These are phyloP conservation scores for Coniochaeta pulveracea DNA, from an alignment of 2,329 filamentous ascomycete species.

Conservation along the genomic window DNA sequence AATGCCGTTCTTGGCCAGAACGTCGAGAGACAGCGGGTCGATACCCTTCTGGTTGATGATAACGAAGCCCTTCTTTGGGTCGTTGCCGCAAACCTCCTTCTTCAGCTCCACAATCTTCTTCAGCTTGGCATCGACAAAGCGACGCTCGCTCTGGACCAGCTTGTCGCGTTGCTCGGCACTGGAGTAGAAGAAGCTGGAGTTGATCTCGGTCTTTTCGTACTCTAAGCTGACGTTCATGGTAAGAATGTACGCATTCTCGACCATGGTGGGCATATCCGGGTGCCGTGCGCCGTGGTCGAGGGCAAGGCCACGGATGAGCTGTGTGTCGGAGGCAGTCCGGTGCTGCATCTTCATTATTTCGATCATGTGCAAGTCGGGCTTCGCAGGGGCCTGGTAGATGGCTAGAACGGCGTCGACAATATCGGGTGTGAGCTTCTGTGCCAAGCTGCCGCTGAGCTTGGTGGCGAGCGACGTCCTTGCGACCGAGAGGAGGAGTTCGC, in stretches of 20 bases:
- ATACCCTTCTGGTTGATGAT: constrained; percentile 99
- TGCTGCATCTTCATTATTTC: constrained; percentile 99
- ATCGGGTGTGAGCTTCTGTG: constrained; percentile 81
- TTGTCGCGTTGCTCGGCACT: constrained; percentile 95
- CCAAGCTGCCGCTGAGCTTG: constrained; percentile 83
- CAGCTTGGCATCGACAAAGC: constrained; percentile 91
- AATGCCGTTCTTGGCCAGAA: constrained; percentile 96
- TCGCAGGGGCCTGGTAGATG: constrained; percentile 79
- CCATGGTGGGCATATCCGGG: constrained; percentile 93
- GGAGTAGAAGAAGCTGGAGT: constrained; percentile 98
- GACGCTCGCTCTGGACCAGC: constrained; percentile 91
- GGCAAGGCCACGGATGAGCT: constrained; percentile 85
- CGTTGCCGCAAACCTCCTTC: constrained; percentile 90
- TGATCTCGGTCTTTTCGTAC: constrained; percentile 99
- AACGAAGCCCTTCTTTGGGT: constrained; percentile 90
- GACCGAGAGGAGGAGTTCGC: constrained; percentile 86
- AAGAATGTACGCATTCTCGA: constrained; percentile 91
- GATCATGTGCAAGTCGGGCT: constrained; percentile 97
- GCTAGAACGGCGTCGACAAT: constrained; percentile 94
- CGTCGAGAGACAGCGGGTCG: constrained; percentile 88
- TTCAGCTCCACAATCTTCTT: constrained; percentile 97
- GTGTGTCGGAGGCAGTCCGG: constrained; percentile 87
- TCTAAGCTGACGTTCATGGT: constrained; percentile 94
- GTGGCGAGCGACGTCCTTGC: constrained; percentile 90
- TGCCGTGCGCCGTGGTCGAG: constrained; percentile 93